These are phyloP conservation scores for Plantago ovata DNA, from an alignment of 257 asterid species.

Conservation along the genomic window DNA sequence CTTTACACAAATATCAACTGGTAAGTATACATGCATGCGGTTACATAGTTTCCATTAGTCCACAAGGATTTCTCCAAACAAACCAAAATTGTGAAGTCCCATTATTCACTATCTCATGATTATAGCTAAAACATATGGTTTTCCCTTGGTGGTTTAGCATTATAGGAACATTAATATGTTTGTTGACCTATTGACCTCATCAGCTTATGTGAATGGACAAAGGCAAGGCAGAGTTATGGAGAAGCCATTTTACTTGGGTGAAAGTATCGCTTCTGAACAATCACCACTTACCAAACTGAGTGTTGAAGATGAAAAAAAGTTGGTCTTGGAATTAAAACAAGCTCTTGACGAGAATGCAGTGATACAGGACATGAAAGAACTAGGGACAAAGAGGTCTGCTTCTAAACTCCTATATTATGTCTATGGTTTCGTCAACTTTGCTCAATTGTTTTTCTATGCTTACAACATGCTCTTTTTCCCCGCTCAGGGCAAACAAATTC, in stretches of 20 bases:
- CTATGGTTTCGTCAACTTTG: background rate
- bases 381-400: conserved; percentile 74
- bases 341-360: conserved; percentile 33
- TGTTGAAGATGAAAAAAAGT: conserved; percentile 76
- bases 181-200: background rate
- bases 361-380: conserved; percentile 64
- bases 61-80: background rate
- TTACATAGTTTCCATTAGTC: background rate
- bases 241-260: conserved; percentile 64
- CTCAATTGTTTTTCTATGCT: background rate
- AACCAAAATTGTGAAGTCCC: background rate
- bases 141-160: no score
- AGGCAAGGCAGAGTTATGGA: conserved; percentile 86
- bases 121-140: no score
- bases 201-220: conserved; percentile 96
- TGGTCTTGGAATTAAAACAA: conserved; percentile 60
- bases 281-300: conserved; percentile 39
- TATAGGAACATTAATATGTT: no score
- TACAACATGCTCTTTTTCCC: background rate
- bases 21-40: conserved; percentile 34
- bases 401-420: background rate
- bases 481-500: conserved; percentile 78
- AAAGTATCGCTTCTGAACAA: conserved; percentile 57
- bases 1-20: conserved; percentile 89
- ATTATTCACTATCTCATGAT: no score